phyloP scores from a whole-genome alignment of 1,284 basidiomycete species.

The Ganoderma multipileum region DNA sequence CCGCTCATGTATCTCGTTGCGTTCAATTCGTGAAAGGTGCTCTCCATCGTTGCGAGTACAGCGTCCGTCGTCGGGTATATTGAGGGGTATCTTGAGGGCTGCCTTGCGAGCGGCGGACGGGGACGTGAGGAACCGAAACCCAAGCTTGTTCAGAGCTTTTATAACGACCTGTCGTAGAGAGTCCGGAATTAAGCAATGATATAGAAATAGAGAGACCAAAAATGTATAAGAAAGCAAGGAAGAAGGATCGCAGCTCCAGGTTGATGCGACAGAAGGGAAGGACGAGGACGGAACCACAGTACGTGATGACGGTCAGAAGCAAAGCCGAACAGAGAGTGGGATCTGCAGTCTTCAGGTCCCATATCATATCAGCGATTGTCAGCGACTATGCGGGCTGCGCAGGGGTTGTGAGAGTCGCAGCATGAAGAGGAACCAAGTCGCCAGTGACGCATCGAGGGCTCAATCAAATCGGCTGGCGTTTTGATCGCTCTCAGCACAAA shows the following conservation, averaged over 20 bases:
- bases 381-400: background rate
- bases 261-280: background rate
- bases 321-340: background rate
- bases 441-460: background rate
- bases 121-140: background rate
- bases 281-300: background rate
- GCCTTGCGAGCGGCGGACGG: background rate
- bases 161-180: slow-evolving; percentile 27
- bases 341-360: background rate
- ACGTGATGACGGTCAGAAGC: background rate
- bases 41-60: background rate
- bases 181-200: background rate
- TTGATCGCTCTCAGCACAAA: background rate
- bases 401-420: background rate
- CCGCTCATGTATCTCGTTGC: slow-evolving; percentile 28
- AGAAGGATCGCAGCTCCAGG: background rate
- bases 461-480: background rate
- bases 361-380: background rate
- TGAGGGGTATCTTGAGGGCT: slow-evolving; percentile 17
- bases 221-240: background rate
- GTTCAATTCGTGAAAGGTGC: slow-evolving; percentile 20
- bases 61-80: slow-evolving; percentile 7
- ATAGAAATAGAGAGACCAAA: background rate
- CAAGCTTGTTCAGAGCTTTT: background rate
- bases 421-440: background rate